Evolutionary conservation across 352 stramenopile genomes (phyloP), one percentile per base, ranked within the genome.

Genomic region (Chrysophaeum taylorii): DNA sequence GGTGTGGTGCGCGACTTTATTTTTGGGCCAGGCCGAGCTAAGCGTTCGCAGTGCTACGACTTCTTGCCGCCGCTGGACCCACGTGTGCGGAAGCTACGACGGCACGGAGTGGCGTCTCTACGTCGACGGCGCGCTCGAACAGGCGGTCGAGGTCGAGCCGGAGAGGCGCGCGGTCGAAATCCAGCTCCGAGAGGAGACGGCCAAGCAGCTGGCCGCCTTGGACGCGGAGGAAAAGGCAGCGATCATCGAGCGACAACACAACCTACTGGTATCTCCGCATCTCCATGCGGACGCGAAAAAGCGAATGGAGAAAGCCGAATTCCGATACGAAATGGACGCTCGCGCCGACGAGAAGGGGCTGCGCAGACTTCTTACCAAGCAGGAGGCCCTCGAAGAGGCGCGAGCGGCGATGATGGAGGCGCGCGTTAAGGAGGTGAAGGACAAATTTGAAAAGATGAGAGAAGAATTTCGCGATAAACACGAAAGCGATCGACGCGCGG

Each of bases 11-110:
- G 90, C 92, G 64, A 87, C 76, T 67, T 73, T 92, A 38, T 92
- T 89, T 61, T 75, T 89, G 21, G 80, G 83, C 41, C 88, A 83
- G 37, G 86, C 92, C 45, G 85, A 92, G 27, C 86, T 92, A 33
- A 66, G 85, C 0, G 81, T 83, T 52, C 5, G 81, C 77, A 68
- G 84, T 80, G 74, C 79, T 2, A 71, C 76, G 37, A 79, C 92
- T 2, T 79, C 84, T 9, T 48, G 86, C 2, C 71, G 84, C 27
- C 81, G 87, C 50, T 95, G 89, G 89, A 88, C 83, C 31, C 82
- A 95, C 74, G 68, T 96, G 16, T 84, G 89, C 1, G 87, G 83
- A 0, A 93, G 86, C 35, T 95, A 88, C 68, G 89, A 95, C 62
- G 89, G 90, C 2, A 92, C 86, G 25, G 84, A 88, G 37, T 43